phyloP scores from a whole-genome alignment of 2,329 filamentous ascomycete genomes.

The Chaetomiaceae sp. region DNA sequence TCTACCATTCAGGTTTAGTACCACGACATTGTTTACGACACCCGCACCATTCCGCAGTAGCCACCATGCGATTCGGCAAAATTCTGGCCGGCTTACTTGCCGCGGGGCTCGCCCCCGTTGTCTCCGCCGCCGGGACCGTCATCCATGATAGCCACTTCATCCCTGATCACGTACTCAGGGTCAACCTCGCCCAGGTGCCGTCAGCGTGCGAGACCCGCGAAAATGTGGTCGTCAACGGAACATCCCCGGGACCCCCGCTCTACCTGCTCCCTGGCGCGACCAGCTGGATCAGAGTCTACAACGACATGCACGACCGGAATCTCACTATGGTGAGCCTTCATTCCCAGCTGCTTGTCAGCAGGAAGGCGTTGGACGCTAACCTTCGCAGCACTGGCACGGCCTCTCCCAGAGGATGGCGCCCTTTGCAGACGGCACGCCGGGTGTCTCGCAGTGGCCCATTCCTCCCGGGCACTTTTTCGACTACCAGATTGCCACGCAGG shows the following conservation, averaged over 20 bases:
- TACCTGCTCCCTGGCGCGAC: slow-evolving; percentile 39
- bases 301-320: slow-evolving; percentile 47
- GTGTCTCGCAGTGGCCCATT: slow-evolving; percentile 60
- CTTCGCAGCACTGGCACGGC: slow-evolving; percentile 60
- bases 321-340: slow-evolving; percentile 51
- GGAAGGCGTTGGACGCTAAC: too few species aligned
- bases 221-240: slow-evolving; percentile 45
- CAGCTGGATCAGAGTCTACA: slow-evolving; percentile 54
- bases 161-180: slow-evolving; percentile 42
- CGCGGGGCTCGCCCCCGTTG: slow-evolving; percentile 2
- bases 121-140: slow-evolving; percentile 3
- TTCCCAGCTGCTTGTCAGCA: too few species aligned
- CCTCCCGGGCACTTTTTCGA: slow-evolving; percentile 57
- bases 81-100: slow-evolving; percentile 5
- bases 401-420: slow-evolving; percentile 52
- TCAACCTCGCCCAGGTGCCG: slow-evolving; percentile 36
- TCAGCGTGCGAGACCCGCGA: slow-evolving; percentile 38
- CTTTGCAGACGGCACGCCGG: slow-evolving; percentile 58
- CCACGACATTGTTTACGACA: neutral
- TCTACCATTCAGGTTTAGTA: too few species aligned
- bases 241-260: slow-evolving; percentile 44
- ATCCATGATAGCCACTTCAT: slow-evolving; percentile 27
- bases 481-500: slow-evolving; percentile 53
- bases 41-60: neutral
- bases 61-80: slow-evolving; percentile 5